Base-by-base conservation (phyloP, 768 basidiomycete genomes). In the Leccinum rimulosum region DNA sequence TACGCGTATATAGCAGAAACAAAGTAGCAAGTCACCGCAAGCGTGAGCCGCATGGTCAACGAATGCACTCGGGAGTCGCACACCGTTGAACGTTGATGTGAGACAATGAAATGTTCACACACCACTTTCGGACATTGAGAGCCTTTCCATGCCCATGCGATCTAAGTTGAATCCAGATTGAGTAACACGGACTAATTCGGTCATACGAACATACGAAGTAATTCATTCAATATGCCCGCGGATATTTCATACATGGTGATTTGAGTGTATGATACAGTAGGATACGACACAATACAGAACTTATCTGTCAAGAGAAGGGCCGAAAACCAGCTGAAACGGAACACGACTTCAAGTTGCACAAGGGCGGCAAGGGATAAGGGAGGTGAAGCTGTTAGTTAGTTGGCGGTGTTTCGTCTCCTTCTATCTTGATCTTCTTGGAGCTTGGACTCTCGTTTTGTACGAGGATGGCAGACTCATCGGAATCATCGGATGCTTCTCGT, bases 381-480 rank as follows among this genome's bases (percentile, higher is more conserved):
- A 28, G 30, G 48, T 6, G 27, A 17, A 55, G 35, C 25, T 2
- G n/a, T 64, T 50, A 66, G 28, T 57, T 9, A 3, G 45, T 25
- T 19, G 11, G 50, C 6, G 31, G 15, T 4, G 40, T 17, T n/a
- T 65, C 63, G 2, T 66, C 63, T 62, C 68, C 66, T 62, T 69
- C 66, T n/a, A 55, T 52, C 50, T 73, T 71, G 59, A 60, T 15
- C 52, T 62, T 66, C 22, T 68, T 70, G 0, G 60, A 55, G 52
- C 40, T 57, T 8, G 59, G 65, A 10, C 45, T 65, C 7, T 68
- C 66, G 5, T 35, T 54, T 12, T 67, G 57, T 22, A 72, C 55
- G 9, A 74, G 58, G 31, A 72, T 61, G 31, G 58, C 58, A 15
- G 68, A 74, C 33, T 31, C 63, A 2, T 72, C 70, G 1, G 68